phyloP scores from a whole-genome alignment of 2,329 filamentous ascomycete species.

The Ceratocystis smalleyi region DNA sequence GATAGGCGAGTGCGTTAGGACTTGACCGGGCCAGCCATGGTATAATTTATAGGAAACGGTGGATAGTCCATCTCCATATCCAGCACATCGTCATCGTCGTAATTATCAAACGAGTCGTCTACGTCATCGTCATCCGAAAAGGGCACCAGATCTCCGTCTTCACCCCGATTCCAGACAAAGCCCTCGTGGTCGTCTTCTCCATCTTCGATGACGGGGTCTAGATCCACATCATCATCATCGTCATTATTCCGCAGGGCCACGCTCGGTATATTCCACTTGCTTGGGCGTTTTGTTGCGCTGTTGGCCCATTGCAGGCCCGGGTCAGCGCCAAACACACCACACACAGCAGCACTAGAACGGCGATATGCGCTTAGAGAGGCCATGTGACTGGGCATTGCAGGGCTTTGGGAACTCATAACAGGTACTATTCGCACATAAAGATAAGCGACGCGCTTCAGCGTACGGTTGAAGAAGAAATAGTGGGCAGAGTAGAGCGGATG shows the following conservation, averaged over 20 bases:
- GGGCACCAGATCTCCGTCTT: constrained; percentile 41
- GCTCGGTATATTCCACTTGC: constrained; percentile 7
- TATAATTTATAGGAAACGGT: constrained; percentile 28
- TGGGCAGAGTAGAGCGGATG: constrained; percentile 89
- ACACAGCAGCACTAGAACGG: constrained; percentile 3
- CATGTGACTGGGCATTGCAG: constrained; percentile 26
- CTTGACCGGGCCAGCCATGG: background rate
- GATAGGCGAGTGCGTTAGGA: background rate
- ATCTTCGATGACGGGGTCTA: constrained; percentile 19
- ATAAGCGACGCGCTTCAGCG: constrained; percentile 83
- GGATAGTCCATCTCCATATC: constrained; percentile 24
- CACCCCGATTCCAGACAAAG: constrained; percentile 42
- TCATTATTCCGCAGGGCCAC: background rate
- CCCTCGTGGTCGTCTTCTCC: constrained; percentile 37
- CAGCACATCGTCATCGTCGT: constrained; percentile 28
- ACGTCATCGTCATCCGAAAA: constrained; percentile 37
- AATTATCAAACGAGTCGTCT: constrained; percentile 31
- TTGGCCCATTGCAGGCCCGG: background rate
- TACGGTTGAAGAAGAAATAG: constrained; percentile 96
- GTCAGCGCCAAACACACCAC: constrained; percentile 1
- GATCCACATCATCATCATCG: constrained; percentile 12
- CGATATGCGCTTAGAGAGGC: constrained; percentile 5
- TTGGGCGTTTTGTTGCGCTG: background rate
- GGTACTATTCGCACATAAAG: constrained; percentile 82
- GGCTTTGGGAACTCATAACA: constrained; percentile 51